Evolutionary conservation across 225 moss, liverwort and hornwort species (phyloP).

Genomic region (Bryoerythrophyllum caledonicum): DNA sequence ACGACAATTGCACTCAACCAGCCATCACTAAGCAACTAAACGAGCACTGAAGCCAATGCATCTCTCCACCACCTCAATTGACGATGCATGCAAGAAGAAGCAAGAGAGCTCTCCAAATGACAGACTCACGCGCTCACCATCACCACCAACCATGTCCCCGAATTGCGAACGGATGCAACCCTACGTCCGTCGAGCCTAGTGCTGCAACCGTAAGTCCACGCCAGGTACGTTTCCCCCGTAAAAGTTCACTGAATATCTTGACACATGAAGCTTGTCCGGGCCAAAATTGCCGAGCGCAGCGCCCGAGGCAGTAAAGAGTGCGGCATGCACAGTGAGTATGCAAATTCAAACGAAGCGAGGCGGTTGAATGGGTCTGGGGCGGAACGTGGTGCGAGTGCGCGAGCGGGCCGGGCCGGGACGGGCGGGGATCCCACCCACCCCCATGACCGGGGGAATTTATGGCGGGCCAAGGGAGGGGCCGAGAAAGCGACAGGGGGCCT

Average conservation of each 20-base stretch:
- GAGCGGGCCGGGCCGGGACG: constrained; percentile 25
- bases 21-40: not conserved
- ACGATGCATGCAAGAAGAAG: not conserved
- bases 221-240: not conserved
- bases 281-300: not conserved
- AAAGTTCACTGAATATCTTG: not conserved
- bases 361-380: not conserved
- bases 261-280: constrained; percentile 1
- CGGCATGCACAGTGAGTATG: not conserved
- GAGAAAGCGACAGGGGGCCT: no score
- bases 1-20: no score
- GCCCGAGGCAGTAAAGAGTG: not conserved
- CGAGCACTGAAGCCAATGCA: not conserved
- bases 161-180: not conserved
- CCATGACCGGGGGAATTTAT: not conserved
- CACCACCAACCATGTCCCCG: not conserved
- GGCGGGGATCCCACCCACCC: constrained; percentile 9
- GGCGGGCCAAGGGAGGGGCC: not conserved
- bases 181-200: not conserved
- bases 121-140: no score
- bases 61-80: not conserved
- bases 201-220: not conserved
- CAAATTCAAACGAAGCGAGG: not conserved
- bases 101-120: not conserved
- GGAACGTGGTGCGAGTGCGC: constrained; percentile 12